Percentiles rank a stretch among this genome's conserved stretches.
phyloP scores from a whole-genome alignment of 225 moss, liverwort and hornwort species.

The Anthoceros angustus region DNA sequence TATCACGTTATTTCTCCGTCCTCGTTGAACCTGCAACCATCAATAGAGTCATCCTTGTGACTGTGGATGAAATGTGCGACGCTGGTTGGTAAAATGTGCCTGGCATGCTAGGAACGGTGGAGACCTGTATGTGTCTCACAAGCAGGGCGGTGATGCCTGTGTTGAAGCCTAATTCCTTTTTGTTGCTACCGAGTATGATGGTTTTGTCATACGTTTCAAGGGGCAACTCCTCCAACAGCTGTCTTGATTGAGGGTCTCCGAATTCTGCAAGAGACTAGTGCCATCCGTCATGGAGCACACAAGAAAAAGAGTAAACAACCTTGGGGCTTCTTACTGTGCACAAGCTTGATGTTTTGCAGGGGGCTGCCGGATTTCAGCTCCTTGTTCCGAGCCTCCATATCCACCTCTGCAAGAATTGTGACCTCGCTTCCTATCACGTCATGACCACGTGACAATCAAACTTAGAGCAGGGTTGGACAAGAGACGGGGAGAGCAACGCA shows the following conservation, averaged over 20 bases:
- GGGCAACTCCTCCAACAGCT: conserved; percentile 30
- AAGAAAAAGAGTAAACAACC: not conserved
- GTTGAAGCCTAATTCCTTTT: conserved; percentile 14
- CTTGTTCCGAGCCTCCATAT: conserved; percentile 13
- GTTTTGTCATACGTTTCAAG: conserved; percentile 31
- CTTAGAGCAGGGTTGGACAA: not conserved
- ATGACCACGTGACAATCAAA: not conserved
- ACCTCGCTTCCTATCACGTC: conserved; percentile 30
- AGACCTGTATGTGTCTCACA: conserved; percentile 38
- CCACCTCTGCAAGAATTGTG: conserved; percentile 21
- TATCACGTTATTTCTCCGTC: conserved; percentile 25
- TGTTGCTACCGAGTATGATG: conserved; percentile 26
- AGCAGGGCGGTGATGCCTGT: conserved; percentile 37
- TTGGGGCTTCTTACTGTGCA: conserved; percentile 14
- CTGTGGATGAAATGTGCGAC: not conserved
- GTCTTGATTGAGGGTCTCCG: conserved; percentile 27
- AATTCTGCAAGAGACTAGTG: conserved; percentile 13
- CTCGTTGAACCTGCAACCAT: conserved; percentile 28
- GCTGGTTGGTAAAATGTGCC: not conserved
- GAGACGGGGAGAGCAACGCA: not conserved
- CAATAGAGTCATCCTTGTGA: not conserved
- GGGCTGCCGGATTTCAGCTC: conserved; percentile 16
- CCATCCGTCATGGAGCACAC: not conserved
- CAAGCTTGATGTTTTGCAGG: conserved; percentile 24
- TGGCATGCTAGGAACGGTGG: not conserved